phyloP scores from a whole-genome alignment of 805 yeast genomes.

The Wickerhamiella shivajii region DNA sequence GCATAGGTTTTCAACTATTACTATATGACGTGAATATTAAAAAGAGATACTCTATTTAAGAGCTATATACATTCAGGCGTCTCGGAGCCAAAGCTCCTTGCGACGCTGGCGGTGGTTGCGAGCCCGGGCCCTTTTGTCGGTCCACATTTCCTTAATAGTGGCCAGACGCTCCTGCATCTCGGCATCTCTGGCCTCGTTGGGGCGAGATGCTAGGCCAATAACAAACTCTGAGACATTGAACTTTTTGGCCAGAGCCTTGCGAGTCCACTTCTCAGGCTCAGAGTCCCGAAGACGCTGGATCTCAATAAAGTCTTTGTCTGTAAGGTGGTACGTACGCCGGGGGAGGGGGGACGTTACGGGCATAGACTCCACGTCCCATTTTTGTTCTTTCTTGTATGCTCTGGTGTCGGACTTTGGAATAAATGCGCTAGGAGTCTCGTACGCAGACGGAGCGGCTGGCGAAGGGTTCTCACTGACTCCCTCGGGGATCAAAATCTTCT shows the following conservation, averaged over 20 bases:
- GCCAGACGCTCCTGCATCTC: slow-evolving; percentile 36
- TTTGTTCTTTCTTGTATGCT: slow-evolving; percentile 23
- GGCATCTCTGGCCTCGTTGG: slow-evolving; percentile 25
- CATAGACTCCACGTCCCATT: slow-evolving; percentile 16
- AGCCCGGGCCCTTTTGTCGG: slow-evolving; percentile 32
- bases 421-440: slow-evolving; percentile 54
- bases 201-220: slow-evolving; percentile 37
- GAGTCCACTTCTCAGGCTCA: slow-evolving; percentile 52
- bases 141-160: slow-evolving; percentile 36
- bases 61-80: slow-evolving; percentile 25
- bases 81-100: slow-evolving; percentile 48
- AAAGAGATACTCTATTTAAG: neutral
- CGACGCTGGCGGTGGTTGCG: slow-evolving; percentile 46
- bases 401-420: slow-evolving; percentile 51
- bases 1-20: neutral
- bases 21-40: neutral
- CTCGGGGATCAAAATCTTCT: slow-evolving; percentile 38
- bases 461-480: slow-evolving; percentile 51
- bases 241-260: slow-evolving; percentile 44
- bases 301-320: slow-evolving; percentile 42
- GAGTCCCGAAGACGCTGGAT: slow-evolving; percentile 39
- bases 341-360: slow-evolving; percentile 27
- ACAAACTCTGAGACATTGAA: slow-evolving; percentile 39
- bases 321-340: slow-evolving; percentile 38
- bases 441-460: slow-evolving; percentile 45